Evolutionary conservation across 2,329 filamentous ascomycete genomes (phyloP).

Genomic region (Fusarium concolor): DNA sequence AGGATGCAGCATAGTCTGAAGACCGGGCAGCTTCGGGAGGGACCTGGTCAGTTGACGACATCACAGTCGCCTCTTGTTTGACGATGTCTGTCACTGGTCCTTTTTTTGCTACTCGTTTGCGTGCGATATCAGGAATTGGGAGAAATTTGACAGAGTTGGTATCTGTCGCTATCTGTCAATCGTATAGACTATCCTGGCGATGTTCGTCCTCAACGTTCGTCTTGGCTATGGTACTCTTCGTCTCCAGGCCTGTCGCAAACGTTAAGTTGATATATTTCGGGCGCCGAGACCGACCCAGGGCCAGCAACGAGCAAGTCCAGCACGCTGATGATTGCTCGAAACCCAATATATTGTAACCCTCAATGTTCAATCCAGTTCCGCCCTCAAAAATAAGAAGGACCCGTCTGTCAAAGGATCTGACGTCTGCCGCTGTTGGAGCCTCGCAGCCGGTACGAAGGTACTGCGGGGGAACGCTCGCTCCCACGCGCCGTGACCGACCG

Average conservation of each 20-base stretch:
- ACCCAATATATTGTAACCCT: slow-evolving; percentile 9
- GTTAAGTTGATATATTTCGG: slow-evolving; percentile 25
- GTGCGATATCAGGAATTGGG: slow-evolving; percentile 11
- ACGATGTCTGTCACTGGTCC: slow-evolving; percentile 12
- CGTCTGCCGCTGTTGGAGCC: slow-evolving; percentile 42
- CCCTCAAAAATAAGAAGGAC: slow-evolving; percentile 21
- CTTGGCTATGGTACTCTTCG: slow-evolving; percentile 1
- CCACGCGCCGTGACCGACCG: slow-evolving; percentile 70
- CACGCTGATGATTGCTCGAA: slow-evolving; percentile 10
- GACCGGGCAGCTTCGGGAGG: slow-evolving; percentile 49
- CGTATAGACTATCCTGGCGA: background rate
- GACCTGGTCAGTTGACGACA: slow-evolving; percentile 65
- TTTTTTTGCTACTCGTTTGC: slow-evolving; percentile 19
- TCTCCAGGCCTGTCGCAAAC: slow-evolving; percentile 19
- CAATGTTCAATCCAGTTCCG: slow-evolving; percentile 22
- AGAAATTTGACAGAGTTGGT: background rate
- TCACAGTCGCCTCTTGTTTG: slow-evolving; percentile 42
- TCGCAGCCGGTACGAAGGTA: slow-evolving; percentile 56
- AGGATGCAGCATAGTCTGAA: slow-evolving; percentile 53
- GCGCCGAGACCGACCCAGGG: slow-evolving; percentile 5
- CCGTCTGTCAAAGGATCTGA: slow-evolving; percentile 16
- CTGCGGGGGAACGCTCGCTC: slow-evolving; percentile 70
- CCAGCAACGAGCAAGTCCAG: background rate
- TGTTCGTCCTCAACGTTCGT: slow-evolving; percentile 4
- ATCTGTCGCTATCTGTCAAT: slow-evolving; percentile 15